Percentiles rank a stretch among this genome's conserved stretches.
phyloP scores from a whole-genome alignment of 2,329 filamentous ascomycete genomes.

The Sclerotiophoma versabilis region DNA sequence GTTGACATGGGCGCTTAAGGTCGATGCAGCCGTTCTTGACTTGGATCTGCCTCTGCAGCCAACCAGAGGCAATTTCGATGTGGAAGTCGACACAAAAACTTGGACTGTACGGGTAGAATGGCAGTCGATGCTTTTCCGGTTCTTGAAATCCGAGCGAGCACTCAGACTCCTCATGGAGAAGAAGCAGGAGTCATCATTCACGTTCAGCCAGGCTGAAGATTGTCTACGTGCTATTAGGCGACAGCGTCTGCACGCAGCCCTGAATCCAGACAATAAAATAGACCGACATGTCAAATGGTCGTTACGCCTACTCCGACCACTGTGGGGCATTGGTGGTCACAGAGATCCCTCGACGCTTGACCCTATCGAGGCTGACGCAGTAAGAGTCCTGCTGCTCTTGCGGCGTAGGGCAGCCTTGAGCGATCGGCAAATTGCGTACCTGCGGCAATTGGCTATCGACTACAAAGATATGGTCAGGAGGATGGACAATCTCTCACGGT shows the following conservation, averaged over 20 bases:
- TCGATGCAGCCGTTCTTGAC: slow-evolving; percentile 38
- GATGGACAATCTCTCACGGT: slow-evolving; percentile 11
- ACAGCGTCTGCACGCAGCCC: slow-evolving; percentile 23
- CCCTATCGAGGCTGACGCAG: slow-evolving; percentile 29
- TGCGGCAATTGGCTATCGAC: slow-evolving; percentile 29
- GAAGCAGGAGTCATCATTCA: slow-evolving; percentile 24
- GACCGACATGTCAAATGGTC: slow-evolving; percentile 34
- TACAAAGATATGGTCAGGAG: slow-evolving; percentile 26
- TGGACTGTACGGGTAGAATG: slow-evolving; percentile 25
- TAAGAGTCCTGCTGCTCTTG: slow-evolving; percentile 26
- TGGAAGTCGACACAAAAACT: slow-evolving; percentile 16
- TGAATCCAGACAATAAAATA: slow-evolving; percentile 18
- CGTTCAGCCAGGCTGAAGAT: slow-evolving; percentile 37
- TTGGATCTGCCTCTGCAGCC: slow-evolving; percentile 25
- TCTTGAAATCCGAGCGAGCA: slow-evolving; percentile 33
- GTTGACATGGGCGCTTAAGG: slow-evolving; percentile 35
- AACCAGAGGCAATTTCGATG: slow-evolving; percentile 7
- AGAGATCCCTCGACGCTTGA: slow-evolving; percentile 19
- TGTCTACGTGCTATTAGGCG: slow-evolving; percentile 39
- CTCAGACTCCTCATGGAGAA: slow-evolving; percentile 31
- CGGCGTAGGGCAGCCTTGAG: slow-evolving; percentile 35
- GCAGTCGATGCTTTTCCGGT: slow-evolving; percentile 32
- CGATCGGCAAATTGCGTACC: slow-evolving; percentile 18
- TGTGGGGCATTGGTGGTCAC: slow-evolving; percentile 30
- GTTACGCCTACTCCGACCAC: slow-evolving; percentile 24